Evolutionary conservation across 1,284 basidiomycete species (phyloP).

Genomic region (Bothia castanella): DNA sequence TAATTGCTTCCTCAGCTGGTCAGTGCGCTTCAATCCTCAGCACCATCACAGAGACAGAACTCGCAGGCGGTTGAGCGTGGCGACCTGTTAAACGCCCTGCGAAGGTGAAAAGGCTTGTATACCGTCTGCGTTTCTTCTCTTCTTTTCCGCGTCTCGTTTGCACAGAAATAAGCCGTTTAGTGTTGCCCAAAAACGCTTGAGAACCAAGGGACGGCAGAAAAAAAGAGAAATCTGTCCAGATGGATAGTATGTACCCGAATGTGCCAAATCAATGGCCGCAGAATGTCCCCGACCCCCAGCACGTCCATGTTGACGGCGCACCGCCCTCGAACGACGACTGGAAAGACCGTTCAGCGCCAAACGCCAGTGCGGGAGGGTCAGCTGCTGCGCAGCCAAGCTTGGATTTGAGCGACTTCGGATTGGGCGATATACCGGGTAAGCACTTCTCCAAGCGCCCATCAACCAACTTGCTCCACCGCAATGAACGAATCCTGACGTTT

Average conservation of each 20-base stretch:
- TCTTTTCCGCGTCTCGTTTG: conserved; percentile 40
- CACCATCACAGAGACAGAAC: conserved; percentile 42
- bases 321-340: conserved; percentile 41
- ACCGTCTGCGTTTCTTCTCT: conserved; percentile 36
- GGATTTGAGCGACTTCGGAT: conserved; percentile 44
- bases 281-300: conserved; percentile 37
- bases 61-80: conserved; percentile 38
- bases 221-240: conserved; percentile 44
- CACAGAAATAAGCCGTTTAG: conserved; percentile 52
- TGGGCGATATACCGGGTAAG: conserved; percentile 39
- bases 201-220: conserved; percentile 43
- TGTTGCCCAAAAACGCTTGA: conserved; percentile 48
- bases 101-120: conserved; percentile 40
- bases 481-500: conserved; percentile 20
- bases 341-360: conserved; percentile 41
- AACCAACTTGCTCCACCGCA: conserved; percentile 3
- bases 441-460: conserved; percentile 29
- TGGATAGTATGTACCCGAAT: conserved; percentile 50
- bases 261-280: conserved; percentile 53
- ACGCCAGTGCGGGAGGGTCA: conserved; percentile 28
- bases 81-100: conserved; percentile 34
- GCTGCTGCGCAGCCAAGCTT: conserved; percentile 34
- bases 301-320: conserved; percentile 38
- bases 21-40: conserved; percentile 38
- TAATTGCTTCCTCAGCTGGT: conserved; percentile 29